Base-by-base conservation (phyloP, 2,329 filamentous ascomycete genomes). In the Penicillium sp. region DNA sequence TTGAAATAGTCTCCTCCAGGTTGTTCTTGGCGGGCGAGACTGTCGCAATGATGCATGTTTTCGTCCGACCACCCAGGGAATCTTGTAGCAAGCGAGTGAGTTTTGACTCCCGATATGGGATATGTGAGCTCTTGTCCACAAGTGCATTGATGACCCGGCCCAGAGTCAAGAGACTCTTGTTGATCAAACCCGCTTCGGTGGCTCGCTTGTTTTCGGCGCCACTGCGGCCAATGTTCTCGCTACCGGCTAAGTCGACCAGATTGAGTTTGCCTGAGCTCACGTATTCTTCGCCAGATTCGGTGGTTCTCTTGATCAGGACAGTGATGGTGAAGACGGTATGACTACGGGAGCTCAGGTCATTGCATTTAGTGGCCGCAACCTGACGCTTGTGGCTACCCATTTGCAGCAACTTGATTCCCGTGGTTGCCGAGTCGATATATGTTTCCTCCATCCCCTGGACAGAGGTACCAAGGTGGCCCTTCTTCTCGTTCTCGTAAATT, bases 321-420 rank as follows among this genome's bases (percentile, higher is more conserved):
- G 91, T 96, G 51, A 98, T 88, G 6, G 93, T 97, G 65, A 98
- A 98, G 24, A 98, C 86, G 0, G 93, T 98, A 65, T 98, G 94
- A 73, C 90, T 95, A 67, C 93, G 84, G 60, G 90, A 96, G 70
- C 90, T 96, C 47, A 97, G 81, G 61, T 98, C 93, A 67, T 98
- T 98, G 79, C 93, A 98, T 70, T 97, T 97, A n/a, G 93, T 98
- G 4, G 94, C 90, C 5, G 93, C 94, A n/a, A 98, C 93, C 69
- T 98, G 93, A 43, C 93, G 86, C 70, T 90, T 95, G 71, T 93
- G 79, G 68, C 90, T 96, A 53, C 93, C 94, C 54, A 85, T 80
- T 60, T 93, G 88, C 39, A 98, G 80, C 53, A 96, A 78, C 69
- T 88, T 86, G 69, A 98, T 90, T 51, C 93, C 93, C 43, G 90